Evolutionary conservation across 257 asterid genomes (phyloP), one percentile per base, ranked within the genome.

Genomic region (Catharanthus roseus): DNA sequence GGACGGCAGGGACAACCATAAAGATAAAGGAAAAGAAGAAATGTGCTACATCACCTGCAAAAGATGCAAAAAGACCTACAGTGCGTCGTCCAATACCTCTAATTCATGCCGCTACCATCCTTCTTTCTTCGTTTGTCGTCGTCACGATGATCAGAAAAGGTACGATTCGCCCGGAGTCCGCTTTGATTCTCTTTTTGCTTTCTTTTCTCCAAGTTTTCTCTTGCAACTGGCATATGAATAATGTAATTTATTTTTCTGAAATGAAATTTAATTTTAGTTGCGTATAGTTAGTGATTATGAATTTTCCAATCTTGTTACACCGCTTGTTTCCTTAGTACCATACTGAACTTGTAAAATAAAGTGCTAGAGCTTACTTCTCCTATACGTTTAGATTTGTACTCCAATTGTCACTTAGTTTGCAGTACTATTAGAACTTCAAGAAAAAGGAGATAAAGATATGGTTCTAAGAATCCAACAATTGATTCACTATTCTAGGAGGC

Each of bases 81-180:
- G 41, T 34, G 70, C 82, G n/a, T 77, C 87, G 12, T 84, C 86
- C 44, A 92, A 92, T 78, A 60, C 74, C 68, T 44, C 84, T 4
- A 72, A 76, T 19, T 82, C 95, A n/a, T 93, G 98, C 84, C 89
- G 92, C 26, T 93, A 81, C 75, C 97, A 90, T 67, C 97, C 97
- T 74, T 87, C 96, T 1, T 87, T 93, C 81, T 89, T 87, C 83
- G 97, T 93, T 26, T 88, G 97, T 81, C 98, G 98, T 76, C 98
- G 97, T 77, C 98, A 93, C 83, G 96, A 87, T 72, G 96, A 90
- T 84, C 98, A 90, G 88, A 87, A 83, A 79, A 87, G 98, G 98
- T 91, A 69, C 31, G 18, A 4, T n/a, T n/a, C n/a, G 23, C 67
- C 19, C 19, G 4, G 4, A 45, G 15, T 15, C 34, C 26, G 1